A percentile compares a stretch with the other conserved stretches of the same genome.
These are phyloP conservation scores for Dendrobium nobile DNA, from an alignment of 106 monocot genomes.

Conservation along the genomic window DNA sequence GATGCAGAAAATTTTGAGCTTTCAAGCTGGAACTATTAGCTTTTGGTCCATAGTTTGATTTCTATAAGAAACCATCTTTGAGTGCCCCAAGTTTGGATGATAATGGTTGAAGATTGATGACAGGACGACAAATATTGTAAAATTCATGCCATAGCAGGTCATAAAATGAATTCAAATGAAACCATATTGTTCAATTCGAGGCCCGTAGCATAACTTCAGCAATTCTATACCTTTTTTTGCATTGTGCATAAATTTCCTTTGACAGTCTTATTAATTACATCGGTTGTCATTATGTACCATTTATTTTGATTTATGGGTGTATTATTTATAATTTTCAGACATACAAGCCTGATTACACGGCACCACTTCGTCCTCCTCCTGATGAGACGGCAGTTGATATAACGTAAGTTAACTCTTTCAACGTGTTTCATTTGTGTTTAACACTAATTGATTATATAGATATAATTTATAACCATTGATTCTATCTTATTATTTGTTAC, in stretches of 20 bases:
- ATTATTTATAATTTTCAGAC: constrained; percentile 31
- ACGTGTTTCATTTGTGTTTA: background rate
- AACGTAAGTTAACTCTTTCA: constrained; percentile 29
- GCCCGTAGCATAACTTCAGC: no score
- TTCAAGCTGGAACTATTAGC: no score
- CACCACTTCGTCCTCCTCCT: constrained; percentile 45
- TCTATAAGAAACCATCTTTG: background rate
- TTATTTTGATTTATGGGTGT: no score
- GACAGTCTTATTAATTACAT: no score
- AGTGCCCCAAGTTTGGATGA: background rate
- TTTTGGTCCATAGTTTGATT: no score
- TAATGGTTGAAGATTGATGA: background rate
- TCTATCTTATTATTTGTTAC: constrained; percentile 1
- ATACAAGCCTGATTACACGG: constrained; percentile 69
- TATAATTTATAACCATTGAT: background rate
- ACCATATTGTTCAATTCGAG: background rate
- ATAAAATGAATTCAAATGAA: background rate
- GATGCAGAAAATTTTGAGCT: no score
- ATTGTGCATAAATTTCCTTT: no score
- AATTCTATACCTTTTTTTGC: no score
- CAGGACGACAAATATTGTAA: background rate
- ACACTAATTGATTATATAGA: background rate
- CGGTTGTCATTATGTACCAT: no score
- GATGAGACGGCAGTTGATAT: constrained; percentile 84
- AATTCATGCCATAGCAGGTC: background rate